These are phyloP conservation scores for Berberis vulgaris DNA, from an alignment of 164 flowering plant genomes.

Conservation along the genomic window DNA sequence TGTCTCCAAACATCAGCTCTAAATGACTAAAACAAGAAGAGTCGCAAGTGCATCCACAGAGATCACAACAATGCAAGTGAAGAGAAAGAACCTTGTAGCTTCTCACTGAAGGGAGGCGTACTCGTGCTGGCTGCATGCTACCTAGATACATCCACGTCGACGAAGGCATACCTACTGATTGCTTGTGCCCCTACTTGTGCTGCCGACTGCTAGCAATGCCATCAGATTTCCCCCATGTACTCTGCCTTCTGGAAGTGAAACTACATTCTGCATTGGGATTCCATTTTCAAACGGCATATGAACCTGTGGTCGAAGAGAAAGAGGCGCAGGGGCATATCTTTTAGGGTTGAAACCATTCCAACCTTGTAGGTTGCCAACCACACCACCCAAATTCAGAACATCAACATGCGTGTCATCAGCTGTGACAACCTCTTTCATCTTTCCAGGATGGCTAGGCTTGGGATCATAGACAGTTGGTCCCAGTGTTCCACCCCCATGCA, in stretches of 20 bases:
- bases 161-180: not conserved
- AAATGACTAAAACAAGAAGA: no score
- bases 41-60: no score
- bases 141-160: not conserved
- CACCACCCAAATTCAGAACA: constrained; percentile 10
- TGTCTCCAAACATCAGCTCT: not conserved
- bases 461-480: constrained; percentile 34
- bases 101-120: not conserved
- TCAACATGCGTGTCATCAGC: constrained; percentile 43
- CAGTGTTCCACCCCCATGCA: constrained; percentile 85
- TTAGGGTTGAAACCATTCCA: constrained; percentile 10
- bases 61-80: no score
- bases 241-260: constrained; percentile 43
- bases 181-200: not conserved
- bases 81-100: no score
- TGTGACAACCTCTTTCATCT: constrained; percentile 20
- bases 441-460: constrained; percentile 18
- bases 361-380: constrained; percentile 11
- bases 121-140: not conserved
- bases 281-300: not conserved
- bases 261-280: constrained; percentile 4
- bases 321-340: not conserved
- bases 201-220: constrained; percentile 29
- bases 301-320: constrained; percentile 6
- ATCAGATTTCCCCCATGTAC: constrained; percentile 46